These are phyloP conservation scores for Hyaloscypha hepaticicola DNA, from an alignment of 495 filamentous ascomycete genomes.

Conservation along the genomic window DNA sequence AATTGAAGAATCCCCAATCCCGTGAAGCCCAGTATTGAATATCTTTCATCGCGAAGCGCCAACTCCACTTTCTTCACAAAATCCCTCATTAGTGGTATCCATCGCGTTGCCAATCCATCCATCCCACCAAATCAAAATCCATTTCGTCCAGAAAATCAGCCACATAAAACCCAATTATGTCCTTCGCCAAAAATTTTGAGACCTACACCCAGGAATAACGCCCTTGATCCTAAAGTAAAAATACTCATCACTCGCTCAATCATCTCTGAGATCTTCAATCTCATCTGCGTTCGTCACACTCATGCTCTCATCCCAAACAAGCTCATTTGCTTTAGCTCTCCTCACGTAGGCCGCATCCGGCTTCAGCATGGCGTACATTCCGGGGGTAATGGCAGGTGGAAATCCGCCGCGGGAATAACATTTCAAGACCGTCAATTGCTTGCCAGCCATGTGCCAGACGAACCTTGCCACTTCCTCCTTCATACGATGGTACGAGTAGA, in stretches of 20 bases:
- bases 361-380: conserved; percentile 46
- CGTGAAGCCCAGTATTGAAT: background rate
- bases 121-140: background rate
- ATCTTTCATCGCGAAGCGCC: background rate
- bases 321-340: background rate
- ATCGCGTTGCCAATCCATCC: too few species aligned
- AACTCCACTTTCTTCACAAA: background rate
- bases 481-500: conserved; percentile 33
- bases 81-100: background rate
- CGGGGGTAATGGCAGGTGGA: conserved; percentile 35
- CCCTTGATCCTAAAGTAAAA: background rate
- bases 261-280: conserved; percentile 10
- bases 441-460: conserved; percentile 64
- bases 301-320: background rate
- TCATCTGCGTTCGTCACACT: conserved; percentile 11
- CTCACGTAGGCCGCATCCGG: conserved; percentile 39
- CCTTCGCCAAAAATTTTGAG: background rate
- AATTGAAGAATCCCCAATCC: background rate
- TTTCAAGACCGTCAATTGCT: conserved; percentile 64
- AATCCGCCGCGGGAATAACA: conserved; percentile 18
- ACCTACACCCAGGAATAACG: background rate
- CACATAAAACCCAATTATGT: background rate
- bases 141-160: background rate
- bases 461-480: conserved; percentile 35
- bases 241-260: background rate